Base-by-base conservation (phyloP, 1,139 yeast species). In the Magnusiomyces clavatus region DNA sequence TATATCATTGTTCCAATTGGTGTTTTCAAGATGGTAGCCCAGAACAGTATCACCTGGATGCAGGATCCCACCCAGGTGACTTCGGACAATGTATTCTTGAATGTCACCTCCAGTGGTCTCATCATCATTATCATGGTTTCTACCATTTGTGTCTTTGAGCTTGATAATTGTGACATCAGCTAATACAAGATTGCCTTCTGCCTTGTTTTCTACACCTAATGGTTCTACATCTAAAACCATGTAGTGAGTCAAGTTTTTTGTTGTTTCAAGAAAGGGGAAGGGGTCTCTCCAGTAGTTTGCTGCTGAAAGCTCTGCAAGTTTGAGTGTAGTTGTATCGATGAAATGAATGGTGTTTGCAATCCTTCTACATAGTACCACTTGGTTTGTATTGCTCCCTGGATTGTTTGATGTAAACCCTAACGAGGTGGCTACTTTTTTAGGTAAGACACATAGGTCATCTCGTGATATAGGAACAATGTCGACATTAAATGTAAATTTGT, bases 391-490 rank as follows among this genome's bases (percentile, higher is more conserved):
- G 31, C 31, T 24, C 8, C 31, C 31, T 24, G 31, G 31, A 8
- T 24, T 24, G 31, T 24, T 24, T 24, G 31, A 24, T 64, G 83
- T 83, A 38, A 53, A 48, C 55, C 97, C 96, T 72, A 87, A 69
- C 19, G 87, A 79, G 58, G 81, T 80, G 2, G 98, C 97, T 59
- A 90, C 69, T 62, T 82, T 83, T 66, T 83, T 84, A 35, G 98
- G 98, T 59, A 94, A 75, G 43, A 92, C 89, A 40, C 94, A 96
- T 62, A 94, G 76, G 66, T 94, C 98, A 66, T 92, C 98, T 69
- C 94, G 86, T 78, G 98, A 92, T 49, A 94, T 82, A 19, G 98
- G 98, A 6, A 88, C 96, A 61, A 94, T 82, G 71, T 94, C 99
- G 48, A 90, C 86, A 17, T 97, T 87, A 65, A 77, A 90, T 8